Evolutionary conservation across 352 stramenopile species (phyloP).

Genomic region (Phytophthora niederhauseri): DNA sequence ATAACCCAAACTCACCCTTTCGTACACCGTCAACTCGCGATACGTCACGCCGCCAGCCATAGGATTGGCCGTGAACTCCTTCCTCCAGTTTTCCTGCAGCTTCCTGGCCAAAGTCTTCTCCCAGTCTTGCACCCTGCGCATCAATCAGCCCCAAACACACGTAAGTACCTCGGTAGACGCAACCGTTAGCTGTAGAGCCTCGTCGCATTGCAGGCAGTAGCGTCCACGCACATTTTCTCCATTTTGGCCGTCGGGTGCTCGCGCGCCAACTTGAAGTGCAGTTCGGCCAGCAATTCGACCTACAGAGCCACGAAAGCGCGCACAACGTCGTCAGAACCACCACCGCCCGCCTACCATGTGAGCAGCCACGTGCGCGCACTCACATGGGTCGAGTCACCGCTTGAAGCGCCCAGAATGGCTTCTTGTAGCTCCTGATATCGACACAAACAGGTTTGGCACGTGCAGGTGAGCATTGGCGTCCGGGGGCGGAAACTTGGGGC

Average conservation of each 20-base stretch:
- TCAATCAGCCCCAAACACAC: conserved; percentile 7
- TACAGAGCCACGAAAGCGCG: conserved; percentile 34
- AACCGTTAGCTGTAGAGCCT: conserved; percentile 19
- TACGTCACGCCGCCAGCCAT: conserved; percentile 60
- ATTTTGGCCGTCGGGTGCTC: conserved; percentile 79
- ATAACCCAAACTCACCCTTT: conserved; percentile 48
- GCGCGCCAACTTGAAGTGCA: conserved; percentile 82
- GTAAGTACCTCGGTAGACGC: conserved; percentile 17
- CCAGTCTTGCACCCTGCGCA: conserved; percentile 81
- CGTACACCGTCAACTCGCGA: conserved; percentile 56
- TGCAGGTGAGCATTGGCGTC: conserved; percentile 19
- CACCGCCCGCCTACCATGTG: not conserved
- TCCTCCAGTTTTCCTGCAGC: conserved; percentile 78
- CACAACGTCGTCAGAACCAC: conserved; percentile 13
- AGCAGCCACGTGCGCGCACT: conserved; percentile 8
- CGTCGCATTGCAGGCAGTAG: not conserved
- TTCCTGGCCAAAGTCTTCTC: conserved; percentile 77
- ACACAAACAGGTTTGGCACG: conserved; percentile 27
- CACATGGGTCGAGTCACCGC: conserved; percentile 54
- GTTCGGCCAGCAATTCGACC: conserved; percentile 73
- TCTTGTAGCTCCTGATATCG: conserved; percentile 66
- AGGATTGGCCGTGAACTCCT: conserved; percentile 68
- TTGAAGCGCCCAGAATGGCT: conserved; percentile 54
- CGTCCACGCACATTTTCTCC: conserved; percentile 71
- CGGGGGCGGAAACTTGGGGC: conserved; percentile 5